Evolutionary conservation across 441 rosid genomes (phyloP).

Genomic region (Syzygium syzygioides): DNA sequence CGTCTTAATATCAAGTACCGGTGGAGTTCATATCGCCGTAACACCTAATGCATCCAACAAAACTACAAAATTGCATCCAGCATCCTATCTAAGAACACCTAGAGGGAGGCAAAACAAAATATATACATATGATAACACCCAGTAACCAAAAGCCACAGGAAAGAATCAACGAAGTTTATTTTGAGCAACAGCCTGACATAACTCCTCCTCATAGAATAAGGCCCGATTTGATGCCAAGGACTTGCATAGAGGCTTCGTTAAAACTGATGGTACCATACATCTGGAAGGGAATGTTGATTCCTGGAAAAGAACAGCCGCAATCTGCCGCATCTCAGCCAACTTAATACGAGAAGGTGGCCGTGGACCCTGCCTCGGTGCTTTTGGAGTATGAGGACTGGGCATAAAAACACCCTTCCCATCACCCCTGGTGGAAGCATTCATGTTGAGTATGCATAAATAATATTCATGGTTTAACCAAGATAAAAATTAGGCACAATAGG

Average conservation of each 20-base stretch:
- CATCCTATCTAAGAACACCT: conserved; percentile 27
- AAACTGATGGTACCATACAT: conserved; percentile 70
- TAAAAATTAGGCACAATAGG: background rate
- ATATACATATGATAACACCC: conserved; percentile 22
- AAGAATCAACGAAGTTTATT: conserved; percentile 70
- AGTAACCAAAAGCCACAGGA: background rate
- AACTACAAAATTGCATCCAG: conserved; percentile 68
- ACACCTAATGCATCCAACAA: conserved; percentile 27
- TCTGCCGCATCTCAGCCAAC: conserved; percentile 68
- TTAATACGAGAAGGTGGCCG: conserved; percentile 74
- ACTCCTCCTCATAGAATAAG: conserved; percentile 84
- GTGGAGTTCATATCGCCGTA: conserved; percentile 15
- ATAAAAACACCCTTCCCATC: conserved; percentile 40
- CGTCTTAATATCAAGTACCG: conserved; percentile 19
- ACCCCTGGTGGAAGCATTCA: conserved; percentile 42
- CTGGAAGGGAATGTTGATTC: conserved; percentile 71
- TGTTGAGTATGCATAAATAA: background rate
- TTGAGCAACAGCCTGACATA: conserved; percentile 97
- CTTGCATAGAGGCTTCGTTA: conserved; percentile 75
- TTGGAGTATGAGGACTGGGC: conserved; percentile 74
- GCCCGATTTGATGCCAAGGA: conserved; percentile 81
- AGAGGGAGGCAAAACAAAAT: conserved; percentile 28
- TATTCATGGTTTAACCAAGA: background rate
- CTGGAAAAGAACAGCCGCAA: conserved; percentile 88
- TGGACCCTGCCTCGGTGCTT: conserved; percentile 90